Percentiles rank a stretch among this genome's conserved stretches.
phyloP scores from a whole-genome alignment of 768 basidiomycete genomes.

The Wakefieldia striispora region DNA sequence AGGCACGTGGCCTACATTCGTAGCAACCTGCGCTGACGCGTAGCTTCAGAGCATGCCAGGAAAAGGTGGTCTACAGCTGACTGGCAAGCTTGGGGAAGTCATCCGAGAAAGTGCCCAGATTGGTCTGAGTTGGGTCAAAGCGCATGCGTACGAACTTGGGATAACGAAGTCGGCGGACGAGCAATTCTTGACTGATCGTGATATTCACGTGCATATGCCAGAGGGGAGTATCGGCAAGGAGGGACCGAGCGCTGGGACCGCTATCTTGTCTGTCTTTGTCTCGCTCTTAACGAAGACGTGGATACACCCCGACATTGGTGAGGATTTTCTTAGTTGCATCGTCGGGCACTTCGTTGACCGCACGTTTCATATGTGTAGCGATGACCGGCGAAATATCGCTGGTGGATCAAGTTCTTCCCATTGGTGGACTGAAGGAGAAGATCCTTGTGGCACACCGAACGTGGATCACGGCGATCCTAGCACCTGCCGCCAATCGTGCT shows the following conservation, averaged over 20 bases:
- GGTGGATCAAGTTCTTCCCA: constrained; percentile 92
- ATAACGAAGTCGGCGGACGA: constrained; percentile 72
- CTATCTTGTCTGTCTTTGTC: constrained; percentile 88
- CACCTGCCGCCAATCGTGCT: constrained; percentile 83
- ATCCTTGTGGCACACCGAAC: constrained; percentile 96
- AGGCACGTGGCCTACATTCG: constrained; percentile 25
- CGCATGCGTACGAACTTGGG: constrained; percentile 85
- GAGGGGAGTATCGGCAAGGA: constrained; percentile 93
- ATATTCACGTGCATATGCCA: constrained; percentile 97
- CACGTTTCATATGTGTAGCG: constrained; percentile 44
- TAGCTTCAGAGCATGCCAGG: constrained; percentile 85
- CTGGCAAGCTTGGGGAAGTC: constrained; percentile 97
- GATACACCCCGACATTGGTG: constrained; percentile 87
- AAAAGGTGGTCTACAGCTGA: constrained; percentile 87
- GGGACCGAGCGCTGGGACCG: constrained; percentile 95
- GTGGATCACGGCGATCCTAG: constrained; percentile 89
- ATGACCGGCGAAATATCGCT: constrained; percentile 99
- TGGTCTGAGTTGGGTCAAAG: constrained; percentile 88
- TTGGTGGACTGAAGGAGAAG: constrained; percentile 95
- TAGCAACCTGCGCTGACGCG: not conserved
- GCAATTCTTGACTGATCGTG: constrained; percentile 79
- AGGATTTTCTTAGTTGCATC: constrained; percentile 23
- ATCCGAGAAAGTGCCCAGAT: constrained; percentile 97
- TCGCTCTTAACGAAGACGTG: constrained; percentile 84
- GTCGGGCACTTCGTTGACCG: not conserved